Evolutionary conservation across 805 yeast species (phyloP), one percentile per base, ranked within the genome.

Genomic region (Ogataea paradorogensis): DNA sequence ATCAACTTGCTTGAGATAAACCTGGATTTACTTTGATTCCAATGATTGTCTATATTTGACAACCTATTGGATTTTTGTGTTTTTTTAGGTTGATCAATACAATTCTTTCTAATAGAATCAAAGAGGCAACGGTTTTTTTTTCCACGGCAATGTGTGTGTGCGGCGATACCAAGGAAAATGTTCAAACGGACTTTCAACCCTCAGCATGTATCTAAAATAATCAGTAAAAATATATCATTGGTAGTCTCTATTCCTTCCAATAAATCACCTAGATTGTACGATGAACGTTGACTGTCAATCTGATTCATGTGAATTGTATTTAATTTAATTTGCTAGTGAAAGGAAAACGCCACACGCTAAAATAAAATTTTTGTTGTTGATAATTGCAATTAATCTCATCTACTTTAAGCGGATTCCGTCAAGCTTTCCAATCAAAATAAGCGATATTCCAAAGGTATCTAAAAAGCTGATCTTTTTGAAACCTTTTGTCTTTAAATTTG

Each of bases 91-190:
- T 6, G 20, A 6, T 18, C 20, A 18, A 6, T 18, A 18, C 6
- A 18, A 18, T 5, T 23, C 7, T 4, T 5, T 11, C 25, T 23
- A n/a, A n/a, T n/a, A n/a, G n/a, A n/a, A n/a, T n/a, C n/a, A n/a
- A 23, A 28, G 6, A 9, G 9, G 22, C 14, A n/a, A 4, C 22
- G 13, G 14, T 15, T 25, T 20, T 25, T 24, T 30, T 25, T 20
- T 25, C 15, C 21, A 31, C 10, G 42, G 42, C 42, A 38, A 11
- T 32, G 42, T 38, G 42, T 38, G 42, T 32, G 21, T 38, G 42
- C 42, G 42, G 42, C 42, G 42, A 27, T 9, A 34, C 27, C 28
- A 23, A 20, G 30, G 25, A 25, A 31, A 38, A 31, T 27, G n/a
- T 32, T 27, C 9, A 7, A 11, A 5, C 25, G 25, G 9, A 5